phyloP scores from a whole-genome alignment of 768 basidiomycete species.

The Lanmaoa rubissima region DNA sequence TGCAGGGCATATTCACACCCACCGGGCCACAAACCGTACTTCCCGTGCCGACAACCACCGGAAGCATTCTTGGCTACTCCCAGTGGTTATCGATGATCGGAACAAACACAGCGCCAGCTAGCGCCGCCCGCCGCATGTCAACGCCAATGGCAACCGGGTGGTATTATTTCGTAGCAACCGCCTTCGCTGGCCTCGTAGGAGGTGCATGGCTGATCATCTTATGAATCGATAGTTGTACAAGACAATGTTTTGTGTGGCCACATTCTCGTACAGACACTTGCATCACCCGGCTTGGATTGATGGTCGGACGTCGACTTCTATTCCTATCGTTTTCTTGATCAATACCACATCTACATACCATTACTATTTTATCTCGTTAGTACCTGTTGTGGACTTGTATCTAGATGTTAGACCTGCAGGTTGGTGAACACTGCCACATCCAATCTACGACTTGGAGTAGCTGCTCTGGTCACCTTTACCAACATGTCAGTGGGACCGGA shows the following conservation, averaged over 20 bases:
- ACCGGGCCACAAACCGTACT: conserved; percentile 30
- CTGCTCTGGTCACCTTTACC: not conserved
- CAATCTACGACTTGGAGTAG: not conserved
- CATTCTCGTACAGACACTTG: conserved; percentile 6
- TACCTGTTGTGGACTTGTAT: conserved; percentile 7
- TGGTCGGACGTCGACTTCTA: not conserved
- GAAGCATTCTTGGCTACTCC: conserved; percentile 28
- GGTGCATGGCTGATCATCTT: conserved; percentile 34
- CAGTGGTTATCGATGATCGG: conserved; percentile 32
- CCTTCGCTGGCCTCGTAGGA: conserved; percentile 24
- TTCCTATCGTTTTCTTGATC: not conserved
- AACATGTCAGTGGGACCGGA: conserved; percentile 24
- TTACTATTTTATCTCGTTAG: conserved; percentile 9
- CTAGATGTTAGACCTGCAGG: conserved; percentile 3
- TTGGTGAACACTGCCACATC: not conserved
- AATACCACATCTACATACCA: conserved; percentile 20
- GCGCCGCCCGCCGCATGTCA: conserved; percentile 24
- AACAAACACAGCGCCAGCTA: conserved; percentile 29
- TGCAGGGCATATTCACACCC: conserved; percentile 32
- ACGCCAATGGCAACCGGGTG: conserved; percentile 22
- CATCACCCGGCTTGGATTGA: not conserved
- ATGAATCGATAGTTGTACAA: conserved; percentile 13
- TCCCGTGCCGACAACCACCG: conserved; percentile 27
- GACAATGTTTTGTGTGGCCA: conserved; percentile 5
- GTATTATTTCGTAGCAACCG: conserved; percentile 27